Base-by-base conservation (phyloP, 2,329 filamentous ascomycete genomes). In the Gaeumannomyces sp. region DNA sequence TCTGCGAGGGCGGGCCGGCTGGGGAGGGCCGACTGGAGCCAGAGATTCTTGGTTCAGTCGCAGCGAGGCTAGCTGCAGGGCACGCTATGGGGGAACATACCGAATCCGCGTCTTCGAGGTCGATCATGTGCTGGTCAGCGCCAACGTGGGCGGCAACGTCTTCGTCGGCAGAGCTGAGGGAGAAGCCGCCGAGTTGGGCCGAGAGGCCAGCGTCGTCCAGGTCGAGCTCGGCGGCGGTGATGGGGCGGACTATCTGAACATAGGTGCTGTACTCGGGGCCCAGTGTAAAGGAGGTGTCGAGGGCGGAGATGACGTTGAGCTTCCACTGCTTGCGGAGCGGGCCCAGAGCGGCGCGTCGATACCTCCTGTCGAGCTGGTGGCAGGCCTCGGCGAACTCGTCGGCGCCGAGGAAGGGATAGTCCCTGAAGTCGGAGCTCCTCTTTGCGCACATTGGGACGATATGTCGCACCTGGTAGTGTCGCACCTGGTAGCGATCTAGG, bases 381-480 rank as follows among this genome's bases (percentile, higher is more conserved):
- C 89, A 91, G 64, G 82, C 84, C 71, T 86, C 81, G 64, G 83
- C 76, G 68, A 92, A 92, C 71, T 91, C 88, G 57, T 85, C 81
- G 14, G 76, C 71, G 14, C 76, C 83, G 33, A 92, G 80, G 66
- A 83, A 84, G 8, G 89, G 89, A 71, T 88, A 92, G 62, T 80
- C 76, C 65, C 74, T 70, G 70, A 85, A 82, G 16, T 77, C 78
- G 19, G 74, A 72, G 25, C 73, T 65, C 33, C 58, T 64, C 38
- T 62, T 62, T 10, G 60, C 28, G 56, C 60, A 33, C 45, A 53
- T 53, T 11, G 45, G 45, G 22, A 10, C 45, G 45, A 7, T 22
- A 50, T 16, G 61, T 29, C 45, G 25, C 58, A 45, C 65, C 60
- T 65, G 14, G 60, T 63, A 19, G 27, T n/a, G n/a, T n/a, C 31